Conservation (phyloP, 2,329 filamentous ascomycete species). For the Xylariaceae sp. region DNA sequence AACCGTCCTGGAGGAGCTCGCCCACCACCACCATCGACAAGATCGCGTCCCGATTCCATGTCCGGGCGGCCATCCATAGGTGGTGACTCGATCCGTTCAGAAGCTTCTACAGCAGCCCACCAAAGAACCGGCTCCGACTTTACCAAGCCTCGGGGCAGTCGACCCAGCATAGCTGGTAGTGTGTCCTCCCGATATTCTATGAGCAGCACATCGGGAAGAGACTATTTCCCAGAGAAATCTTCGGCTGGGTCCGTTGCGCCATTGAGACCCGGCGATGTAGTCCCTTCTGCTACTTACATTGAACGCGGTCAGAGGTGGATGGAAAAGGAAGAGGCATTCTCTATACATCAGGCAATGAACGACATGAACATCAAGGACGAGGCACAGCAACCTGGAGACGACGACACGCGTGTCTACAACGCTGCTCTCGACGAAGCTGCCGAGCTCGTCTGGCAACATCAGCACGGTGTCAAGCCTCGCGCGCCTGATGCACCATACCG, state of each 20-base stretch:
- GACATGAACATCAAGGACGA: conserved; percentile 59
- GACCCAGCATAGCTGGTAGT: conserved; percentile 44
- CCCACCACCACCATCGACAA: conserved; percentile 47
- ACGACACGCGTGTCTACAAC: conserved; percentile 60
- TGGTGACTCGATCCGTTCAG: conserved; percentile 29
- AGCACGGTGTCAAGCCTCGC: conserved; percentile 53
- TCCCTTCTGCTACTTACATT: conserved; percentile 65
- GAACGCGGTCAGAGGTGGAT: conserved; percentile 73
- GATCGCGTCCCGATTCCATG: conserved; percentile 28
- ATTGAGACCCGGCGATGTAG: conserved; percentile 56
- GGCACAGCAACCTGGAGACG: conserved; percentile 29
- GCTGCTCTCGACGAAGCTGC: conserved; percentile 74
- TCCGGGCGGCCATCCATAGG: conserved; percentile 30
- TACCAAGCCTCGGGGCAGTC: conserved; percentile 30
- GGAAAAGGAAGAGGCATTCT: conserved; percentile 73
- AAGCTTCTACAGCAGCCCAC: conserved; percentile 30
- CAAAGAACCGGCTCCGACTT: conserved; percentile 30
- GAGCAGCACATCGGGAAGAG: conserved; percentile 41
- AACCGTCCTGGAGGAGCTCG: conserved; percentile 68
- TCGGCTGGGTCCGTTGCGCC: conserved; percentile 36
- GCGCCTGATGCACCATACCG: conserved; percentile 61
- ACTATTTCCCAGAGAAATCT: conserved; percentile 48
- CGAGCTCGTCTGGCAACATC: conserved; percentile 74
- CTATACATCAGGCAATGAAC: conserved; percentile 67
- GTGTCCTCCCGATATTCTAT: conserved; percentile 49